These are phyloP conservation scores for Luvunga scandens DNA, from an alignment of 345 rosid species.

Conservation along the genomic window DNA sequence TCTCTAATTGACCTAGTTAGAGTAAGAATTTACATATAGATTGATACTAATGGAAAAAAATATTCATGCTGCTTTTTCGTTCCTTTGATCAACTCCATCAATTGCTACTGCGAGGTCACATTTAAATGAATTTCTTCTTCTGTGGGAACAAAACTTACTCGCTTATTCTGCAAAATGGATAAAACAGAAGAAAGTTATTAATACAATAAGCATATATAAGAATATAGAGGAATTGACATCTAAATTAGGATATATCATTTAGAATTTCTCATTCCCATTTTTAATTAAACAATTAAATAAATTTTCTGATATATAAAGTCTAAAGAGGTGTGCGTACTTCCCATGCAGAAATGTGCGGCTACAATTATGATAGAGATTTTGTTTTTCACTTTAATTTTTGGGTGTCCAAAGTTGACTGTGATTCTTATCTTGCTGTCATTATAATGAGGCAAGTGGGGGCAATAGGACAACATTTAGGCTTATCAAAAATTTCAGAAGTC, in stretches of 20 bases:
- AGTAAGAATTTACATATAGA: too few relatives aligned
- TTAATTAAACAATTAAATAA: too few relatives aligned
- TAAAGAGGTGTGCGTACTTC: too few relatives aligned
- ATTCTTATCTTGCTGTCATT: not conserved
- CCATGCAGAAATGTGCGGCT: too few relatives aligned
- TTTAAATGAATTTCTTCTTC: conserved; percentile 16
- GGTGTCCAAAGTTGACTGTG: not conserved
- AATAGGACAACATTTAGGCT: not conserved
- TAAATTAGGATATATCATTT: too few relatives aligned
- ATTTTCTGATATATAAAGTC: too few relatives aligned
- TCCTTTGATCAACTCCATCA: not conserved
- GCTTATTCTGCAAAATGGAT: conserved; percentile 30
- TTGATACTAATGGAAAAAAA: too few relatives aligned
- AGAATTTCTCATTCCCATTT: too few relatives aligned
- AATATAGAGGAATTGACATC: not conserved
- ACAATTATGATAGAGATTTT: too few relatives aligned
- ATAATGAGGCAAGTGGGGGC: not conserved
- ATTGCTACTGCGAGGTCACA: conserved; percentile 6
- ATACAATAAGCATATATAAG: not conserved
- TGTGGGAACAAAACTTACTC: conserved; percentile 28
- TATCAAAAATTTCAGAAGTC: too few relatives aligned
- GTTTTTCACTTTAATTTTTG: too few relatives aligned
- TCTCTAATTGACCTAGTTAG: too few relatives aligned
- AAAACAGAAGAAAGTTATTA: not conserved
- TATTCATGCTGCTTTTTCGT: not conserved